A percentile compares a stretch with the other conserved stretches of the same genome.
Evolutionary conservation across 2,329 filamentous ascomycete species (phyloP).

Genomic region (Cytospora schulzeri): DNA sequence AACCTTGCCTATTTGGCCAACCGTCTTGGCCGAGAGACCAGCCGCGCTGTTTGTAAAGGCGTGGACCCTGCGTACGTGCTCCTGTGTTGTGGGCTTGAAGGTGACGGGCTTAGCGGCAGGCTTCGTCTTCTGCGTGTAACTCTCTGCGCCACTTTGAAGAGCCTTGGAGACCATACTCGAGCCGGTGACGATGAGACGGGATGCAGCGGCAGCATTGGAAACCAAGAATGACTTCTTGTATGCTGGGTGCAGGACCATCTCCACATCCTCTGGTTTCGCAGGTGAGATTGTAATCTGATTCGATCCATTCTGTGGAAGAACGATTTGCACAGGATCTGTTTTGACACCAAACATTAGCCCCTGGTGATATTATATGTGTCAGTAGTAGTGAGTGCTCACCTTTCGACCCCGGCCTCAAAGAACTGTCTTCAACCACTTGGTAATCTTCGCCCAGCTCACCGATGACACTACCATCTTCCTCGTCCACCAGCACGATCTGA

Average conservation of each 20-base stretch:
- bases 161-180: slow-evolving; percentile 78
- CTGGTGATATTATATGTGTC: background rate
- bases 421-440: slow-evolving; percentile 74
- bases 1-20: slow-evolving; percentile 78
- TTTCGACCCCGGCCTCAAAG: slow-evolving; percentile 85
- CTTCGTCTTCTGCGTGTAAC: slow-evolving; percentile 77
- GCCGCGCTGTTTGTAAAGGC: slow-evolving; percentile 81
- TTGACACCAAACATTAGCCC: slow-evolving; percentile 14
- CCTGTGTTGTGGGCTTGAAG: slow-evolving; percentile 83
- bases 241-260: slow-evolving; percentile 81
- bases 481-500: slow-evolving; percentile 89
- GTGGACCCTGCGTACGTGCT: slow-evolving; percentile 85
- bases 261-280: slow-evolving; percentile 70
- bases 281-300: slow-evolving; percentile 68
- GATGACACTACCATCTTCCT: slow-evolving; percentile 94
- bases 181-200: slow-evolving; percentile 87
- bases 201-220: slow-evolving; percentile 82
- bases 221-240: slow-evolving; percentile 88
- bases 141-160: slow-evolving; percentile 76
- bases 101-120: slow-evolving; percentile 80
- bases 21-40: slow-evolving; percentile 79
- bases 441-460: slow-evolving; percentile 86
- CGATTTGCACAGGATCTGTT: slow-evolving; percentile 78
- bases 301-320: slow-evolving; percentile 68
- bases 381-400: slow-evolving; percentile 58